Base-by-base conservation (phyloP, 345 rosid genomes). In the Angophora floribunda region DNA sequence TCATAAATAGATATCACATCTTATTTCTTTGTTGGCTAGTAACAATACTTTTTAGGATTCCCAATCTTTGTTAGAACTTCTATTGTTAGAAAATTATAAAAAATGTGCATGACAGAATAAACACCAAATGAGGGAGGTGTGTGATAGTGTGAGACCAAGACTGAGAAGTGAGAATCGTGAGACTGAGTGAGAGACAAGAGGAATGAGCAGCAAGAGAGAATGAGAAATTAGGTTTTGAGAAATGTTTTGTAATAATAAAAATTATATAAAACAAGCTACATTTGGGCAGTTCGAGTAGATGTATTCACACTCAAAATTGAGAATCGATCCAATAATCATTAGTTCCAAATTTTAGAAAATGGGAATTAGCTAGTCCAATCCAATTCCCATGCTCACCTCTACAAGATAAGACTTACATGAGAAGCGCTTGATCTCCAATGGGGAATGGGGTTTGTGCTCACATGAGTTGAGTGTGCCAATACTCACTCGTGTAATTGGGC, bases 301-400 rank as follows among this genome's bases (percentile, higher is more conserved):
- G 4, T 0, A 9, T 53, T 53, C 9, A 53, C 10, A 19, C 57
- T 53, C 21, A 53, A 1, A 7, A 7, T 2, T 0, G 0, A 2
- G 0, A 53, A 19, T 53, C 0, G 0, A 14, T 16, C 0, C 0
- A 0, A 17, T 1, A 52, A 53, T 53, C 1, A 53, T 2, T 0
- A 0, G 4, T 1, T 53, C 0, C 57, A 53, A 53, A 53, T 53
- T 53, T 0, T 53, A 53, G 2, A 53, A 53, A 53, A 53, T 0
- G 1, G 24, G 24, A 53, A 4, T 19, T 0, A 3, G 24, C 24
- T 1, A 52, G 24, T 17, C 22, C 1, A 0, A 9, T 52, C 57
- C 0, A 1, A 9, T 53, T 53, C 10, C 10, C 10, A 7, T 19
- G 24, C 10, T 53, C 24, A 7, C 0, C 4, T 53, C 21, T 7